These are phyloP conservation scores for Biscogniauxia marginata DNA, from an alignment of 2,329 filamentous ascomycete genomes.

Conservation along the genomic window DNA sequence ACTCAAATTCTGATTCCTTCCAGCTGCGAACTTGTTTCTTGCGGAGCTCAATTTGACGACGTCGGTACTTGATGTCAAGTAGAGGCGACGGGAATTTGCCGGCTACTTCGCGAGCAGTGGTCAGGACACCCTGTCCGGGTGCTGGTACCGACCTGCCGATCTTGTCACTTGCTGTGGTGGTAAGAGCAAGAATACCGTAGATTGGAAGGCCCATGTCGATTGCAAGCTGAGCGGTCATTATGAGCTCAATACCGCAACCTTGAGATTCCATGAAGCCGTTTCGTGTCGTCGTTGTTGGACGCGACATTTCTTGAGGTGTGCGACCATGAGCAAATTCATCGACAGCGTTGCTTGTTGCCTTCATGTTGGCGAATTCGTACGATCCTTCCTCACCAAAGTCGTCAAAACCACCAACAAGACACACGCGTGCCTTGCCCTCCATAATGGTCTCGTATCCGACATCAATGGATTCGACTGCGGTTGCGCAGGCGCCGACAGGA, in stretches of 20 bases:
- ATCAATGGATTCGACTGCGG: conserved; percentile 93
- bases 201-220: conserved; percentile 99
- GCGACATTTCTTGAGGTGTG: conserved; percentile 96
- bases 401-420: conserved; percentile 97
- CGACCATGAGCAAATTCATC: conserved; percentile 95
- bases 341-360: conserved; percentile 96
- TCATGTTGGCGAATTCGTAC: conserved; percentile 99
- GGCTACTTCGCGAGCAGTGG: conserved; percentile 85
- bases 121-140: conserved; percentile 94
- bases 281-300: conserved; percentile 92
- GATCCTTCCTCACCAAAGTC: conserved; percentile 99
- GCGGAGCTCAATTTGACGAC: conserved; percentile 89
- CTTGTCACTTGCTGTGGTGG: conserved; percentile 97
- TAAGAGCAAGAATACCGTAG: conserved; percentile 89
- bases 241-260: conserved; percentile 95
- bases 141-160: conserved; percentile 97
- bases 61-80: conserved; percentile 96
- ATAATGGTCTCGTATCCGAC: conserved; percentile 98
- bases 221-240: conserved; percentile 95
- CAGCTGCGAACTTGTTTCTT: conserved; percentile 93
- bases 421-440: conserved; percentile 95
- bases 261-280: conserved; percentile 99
- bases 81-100: conserved; percentile 94
- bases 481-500: conserved; percentile 94
- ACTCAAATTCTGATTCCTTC: conserved; percentile 93